These are phyloP conservation scores for Leccinellum luteum DNA, from an alignment of 768 basidiomycete species.

Conservation along the genomic window DNA sequence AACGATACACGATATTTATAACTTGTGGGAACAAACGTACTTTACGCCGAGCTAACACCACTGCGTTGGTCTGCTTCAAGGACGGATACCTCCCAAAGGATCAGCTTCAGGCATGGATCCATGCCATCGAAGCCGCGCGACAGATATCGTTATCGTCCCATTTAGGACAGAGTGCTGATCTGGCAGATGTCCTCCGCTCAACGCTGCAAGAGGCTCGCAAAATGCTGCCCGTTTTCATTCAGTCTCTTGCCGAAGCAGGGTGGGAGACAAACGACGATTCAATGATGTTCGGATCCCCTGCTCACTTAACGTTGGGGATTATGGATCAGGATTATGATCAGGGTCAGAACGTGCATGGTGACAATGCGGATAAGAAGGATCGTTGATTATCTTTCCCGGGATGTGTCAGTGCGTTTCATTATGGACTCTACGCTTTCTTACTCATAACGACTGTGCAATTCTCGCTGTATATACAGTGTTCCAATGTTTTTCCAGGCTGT, in stretches of 20 bases:
- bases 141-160: not conserved
- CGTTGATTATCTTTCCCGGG: conserved; percentile 10
- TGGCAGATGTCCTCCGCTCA: conserved; percentile 7
- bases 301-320: conserved; percentile 19
- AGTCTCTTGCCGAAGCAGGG: conserved; percentile 24
- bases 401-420: not conserved
- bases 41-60: not conserved
- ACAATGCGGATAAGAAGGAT: conserved; percentile 14
- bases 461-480: too few species aligned
- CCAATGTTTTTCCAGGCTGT: too few species aligned
- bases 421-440: too few species aligned
- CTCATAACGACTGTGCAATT: too few species aligned
- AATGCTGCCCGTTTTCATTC: conserved; percentile 19
- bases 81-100: conserved; percentile 46
- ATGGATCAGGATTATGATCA: not conserved
- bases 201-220: conserved; percentile 12
- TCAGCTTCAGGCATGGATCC: conserved; percentile 56
- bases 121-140: conserved; percentile 21
- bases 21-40: not conserved
- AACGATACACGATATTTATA: conserved; percentile 57
- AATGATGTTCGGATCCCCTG: conserved; percentile 30
- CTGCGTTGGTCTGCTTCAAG: conserved; percentile 47
- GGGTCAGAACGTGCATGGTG: not conserved
- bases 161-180: not conserved
- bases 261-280: conserved; percentile 39